A percentile compares a stretch with the other conserved stretches of the same genome.
These are phyloP conservation scores for Kodamaea hsintzibuensis DNA, from an alignment of 805 yeast genomes.

Conservation along the genomic window DNA sequence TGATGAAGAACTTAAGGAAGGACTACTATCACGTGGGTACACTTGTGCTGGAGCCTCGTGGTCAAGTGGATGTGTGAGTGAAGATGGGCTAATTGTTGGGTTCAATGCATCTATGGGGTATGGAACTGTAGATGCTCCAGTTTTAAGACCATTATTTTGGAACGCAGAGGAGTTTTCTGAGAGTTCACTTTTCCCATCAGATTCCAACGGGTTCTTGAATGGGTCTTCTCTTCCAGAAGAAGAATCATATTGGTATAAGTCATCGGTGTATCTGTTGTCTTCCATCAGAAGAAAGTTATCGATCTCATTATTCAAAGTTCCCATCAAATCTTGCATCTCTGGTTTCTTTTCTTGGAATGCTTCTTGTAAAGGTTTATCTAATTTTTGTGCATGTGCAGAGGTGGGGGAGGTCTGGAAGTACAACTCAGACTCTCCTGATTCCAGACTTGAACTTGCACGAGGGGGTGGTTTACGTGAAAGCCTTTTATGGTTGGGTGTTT, in stretches of 20 bases:
- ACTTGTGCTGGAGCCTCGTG: constrained; percentile 4
- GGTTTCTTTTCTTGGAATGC: neutral
- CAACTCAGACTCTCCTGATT: constrained; percentile 6
- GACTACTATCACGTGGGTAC: constrained; percentile 9
- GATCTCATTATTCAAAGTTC: constrained; percentile 24
- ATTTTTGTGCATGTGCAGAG: constrained; percentile 1
- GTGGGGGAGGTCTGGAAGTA: constrained; percentile 4
- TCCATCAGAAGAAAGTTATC: constrained; percentile 18
- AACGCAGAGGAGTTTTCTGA: neutral
- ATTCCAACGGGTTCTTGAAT: neutral
- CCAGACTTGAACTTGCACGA: constrained; percentile 5
- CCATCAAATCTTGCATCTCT: constrained; percentile 24
- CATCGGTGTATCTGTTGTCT: constrained; percentile 4
- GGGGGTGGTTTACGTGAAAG: constrained; percentile 12
- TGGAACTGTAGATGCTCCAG: neutral
- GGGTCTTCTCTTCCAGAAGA: constrained; percentile 2
- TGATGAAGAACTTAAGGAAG: constrained; percentile 9
- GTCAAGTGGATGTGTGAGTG: constrained; percentile 2
- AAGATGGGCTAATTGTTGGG: constrained; percentile 1
- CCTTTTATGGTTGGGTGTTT: neutral
- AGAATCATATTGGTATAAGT: neutral
- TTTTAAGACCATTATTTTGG: neutral
- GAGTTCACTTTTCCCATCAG: neutral
- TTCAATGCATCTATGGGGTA: constrained; percentile 3
- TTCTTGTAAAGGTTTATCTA: neutral